Percentiles rank a stretch among this genome's conserved stretches.
These are phyloP conservation scores for Nicotiana obtusifolia DNA, from an alignment of 257 asterid species.

Conservation along the genomic window DNA sequence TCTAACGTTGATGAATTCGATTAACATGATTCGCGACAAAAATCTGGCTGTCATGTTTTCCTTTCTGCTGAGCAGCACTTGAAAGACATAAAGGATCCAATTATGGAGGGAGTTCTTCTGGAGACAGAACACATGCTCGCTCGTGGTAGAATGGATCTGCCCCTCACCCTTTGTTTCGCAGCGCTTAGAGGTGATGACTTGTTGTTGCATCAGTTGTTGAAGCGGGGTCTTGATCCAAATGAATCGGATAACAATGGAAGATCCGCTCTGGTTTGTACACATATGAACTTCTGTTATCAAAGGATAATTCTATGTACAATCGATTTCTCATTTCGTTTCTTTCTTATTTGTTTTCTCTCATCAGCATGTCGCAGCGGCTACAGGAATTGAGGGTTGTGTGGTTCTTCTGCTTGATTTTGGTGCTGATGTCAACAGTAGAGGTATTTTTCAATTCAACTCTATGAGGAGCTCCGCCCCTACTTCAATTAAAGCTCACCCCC, in stretches of 20 bases:
- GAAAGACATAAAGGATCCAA: conserved; percentile 69
- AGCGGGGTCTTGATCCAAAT: conserved; percentile 85
- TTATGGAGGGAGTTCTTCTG: conserved; percentile 77
- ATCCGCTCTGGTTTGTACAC: conserved; percentile 54
- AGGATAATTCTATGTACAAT: background rate
- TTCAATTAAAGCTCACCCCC: too few species aligned
- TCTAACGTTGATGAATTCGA: background rate
- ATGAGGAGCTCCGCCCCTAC: too few species aligned
- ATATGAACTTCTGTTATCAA: background rate
- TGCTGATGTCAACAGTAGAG: conserved; percentile 73
- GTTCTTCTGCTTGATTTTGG: conserved; percentile 71
- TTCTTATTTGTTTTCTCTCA: background rate
- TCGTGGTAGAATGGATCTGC: conserved; percentile 86
- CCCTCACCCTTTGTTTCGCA: conserved; percentile 86
- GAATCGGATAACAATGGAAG: conserved; percentile 72
- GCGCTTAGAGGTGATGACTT: conserved; percentile 85
- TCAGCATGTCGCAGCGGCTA: conserved; percentile 89
- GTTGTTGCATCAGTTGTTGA: conserved; percentile 72
- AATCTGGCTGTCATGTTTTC: background rate
- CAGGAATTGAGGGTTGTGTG: conserved; percentile 64
- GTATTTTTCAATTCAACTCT: conserved; percentile 22
- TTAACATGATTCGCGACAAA: conserved; percentile 10
- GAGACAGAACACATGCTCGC: conserved; percentile 91
- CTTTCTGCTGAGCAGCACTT: conserved; percentile 46
- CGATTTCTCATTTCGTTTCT: background rate